Evolutionary conservation across 768 basidiomycete species (phyloP).

Genomic region (Heimioporus sp.): DNA sequence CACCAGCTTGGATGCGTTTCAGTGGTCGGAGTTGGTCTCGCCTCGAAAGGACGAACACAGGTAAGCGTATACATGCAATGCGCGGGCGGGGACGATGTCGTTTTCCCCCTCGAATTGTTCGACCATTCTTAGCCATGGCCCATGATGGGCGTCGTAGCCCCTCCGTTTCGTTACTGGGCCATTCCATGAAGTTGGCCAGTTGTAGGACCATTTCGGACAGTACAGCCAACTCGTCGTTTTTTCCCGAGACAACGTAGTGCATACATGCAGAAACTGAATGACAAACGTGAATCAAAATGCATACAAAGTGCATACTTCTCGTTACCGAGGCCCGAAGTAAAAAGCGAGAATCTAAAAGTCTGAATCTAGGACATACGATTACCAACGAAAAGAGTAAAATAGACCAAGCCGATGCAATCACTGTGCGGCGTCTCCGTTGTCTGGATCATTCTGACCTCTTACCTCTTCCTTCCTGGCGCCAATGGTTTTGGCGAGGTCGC

Average conservation of each 20-base stretch:
- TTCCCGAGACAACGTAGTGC: conserved; percentile 7
- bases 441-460: not conserved
- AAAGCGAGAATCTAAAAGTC: conserved; percentile 25
- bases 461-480: conserved; percentile 30
- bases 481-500: conserved; percentile 25
- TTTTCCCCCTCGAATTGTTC: not conserved
- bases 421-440: conserved; percentile 10
- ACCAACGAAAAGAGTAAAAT: conserved; percentile 9
- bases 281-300: conserved; percentile 12
- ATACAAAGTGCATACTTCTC: conserved; percentile 22
- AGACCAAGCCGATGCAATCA: conserved; percentile 4
- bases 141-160: not conserved
- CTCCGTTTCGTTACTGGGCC: conserved; percentile 1
- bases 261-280: conserved; percentile 14
- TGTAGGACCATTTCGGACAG: not conserved
- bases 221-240: not conserved
- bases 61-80: conserved; percentile 6
- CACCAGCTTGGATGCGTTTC: conserved; percentile 31
- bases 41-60: conserved; percentile 29
- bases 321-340: conserved; percentile 7
- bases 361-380: conserved; percentile 21
- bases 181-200: too few relatives aligned
- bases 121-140: conserved; percentile 3
- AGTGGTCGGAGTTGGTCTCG: conserved; percentile 33
- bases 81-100: not conserved